Evolutionary conservation across 1,284 basidiomycete genomes (phyloP).

Genomic region (Thecaphora frezii): DNA sequence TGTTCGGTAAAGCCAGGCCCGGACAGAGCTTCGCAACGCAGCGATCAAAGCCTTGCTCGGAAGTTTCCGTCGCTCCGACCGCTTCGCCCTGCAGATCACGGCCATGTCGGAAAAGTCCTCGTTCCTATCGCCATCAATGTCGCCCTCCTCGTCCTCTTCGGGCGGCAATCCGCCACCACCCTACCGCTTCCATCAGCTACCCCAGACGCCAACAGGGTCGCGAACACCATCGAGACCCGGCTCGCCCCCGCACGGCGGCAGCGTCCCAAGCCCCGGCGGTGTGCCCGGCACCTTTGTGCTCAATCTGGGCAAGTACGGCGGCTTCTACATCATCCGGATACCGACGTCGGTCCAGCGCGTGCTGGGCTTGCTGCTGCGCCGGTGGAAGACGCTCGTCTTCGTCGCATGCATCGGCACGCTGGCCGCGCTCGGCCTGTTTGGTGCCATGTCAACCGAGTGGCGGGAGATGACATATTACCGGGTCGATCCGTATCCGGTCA

Average conservation of each 20-base stretch:
- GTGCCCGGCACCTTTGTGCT: conserved; percentile 45
- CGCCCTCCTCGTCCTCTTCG: conserved; percentile 43
- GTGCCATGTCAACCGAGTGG: conserved; percentile 57
- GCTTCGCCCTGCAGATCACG: too few species aligned
- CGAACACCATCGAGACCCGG: conserved; percentile 39
- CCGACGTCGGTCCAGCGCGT: conserved; percentile 35
- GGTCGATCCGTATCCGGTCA: conserved; percentile 52
- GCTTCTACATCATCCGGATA: conserved; percentile 47
- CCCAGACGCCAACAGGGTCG: conserved; percentile 44
- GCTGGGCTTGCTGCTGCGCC: conserved; percentile 37
- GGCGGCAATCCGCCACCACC: conserved; percentile 48
- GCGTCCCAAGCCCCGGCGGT: conserved; percentile 34
- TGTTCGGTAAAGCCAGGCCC: too few species aligned
- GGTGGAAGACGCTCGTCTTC: conserved; percentile 55
- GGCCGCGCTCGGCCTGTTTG: conserved; percentile 49
- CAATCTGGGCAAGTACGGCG: conserved; percentile 48
- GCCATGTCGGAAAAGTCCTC: conserved; percentile 36
- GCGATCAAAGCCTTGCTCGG: too few species aligned
- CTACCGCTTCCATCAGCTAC: conserved; percentile 49
- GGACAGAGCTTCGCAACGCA: too few species aligned
- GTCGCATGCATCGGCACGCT: conserved; percentile 43
- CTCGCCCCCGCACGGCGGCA: conserved; percentile 49
- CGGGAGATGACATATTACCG: conserved; percentile 57
- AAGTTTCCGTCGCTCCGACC: too few species aligned
- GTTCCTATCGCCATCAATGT: conserved; percentile 43